Conservation (phyloP, 2,329 filamentous ascomycete genomes). For the Colletotrichum costaricense region DNA sequence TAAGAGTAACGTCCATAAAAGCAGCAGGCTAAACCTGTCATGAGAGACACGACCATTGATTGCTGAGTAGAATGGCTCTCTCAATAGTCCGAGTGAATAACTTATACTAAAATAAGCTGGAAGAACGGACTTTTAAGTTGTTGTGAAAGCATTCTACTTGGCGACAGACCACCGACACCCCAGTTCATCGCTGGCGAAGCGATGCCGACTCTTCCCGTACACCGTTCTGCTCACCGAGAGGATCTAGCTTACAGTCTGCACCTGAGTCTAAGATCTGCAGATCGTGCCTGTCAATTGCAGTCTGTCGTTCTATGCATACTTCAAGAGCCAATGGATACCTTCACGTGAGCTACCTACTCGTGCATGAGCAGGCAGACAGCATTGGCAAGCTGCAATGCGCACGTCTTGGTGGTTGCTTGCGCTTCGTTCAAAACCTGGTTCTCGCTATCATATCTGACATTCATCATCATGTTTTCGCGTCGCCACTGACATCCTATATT, state of each 20-base stretch:
- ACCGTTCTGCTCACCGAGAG: slow-evolving; percentile 17
- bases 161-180: background rate
- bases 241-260: slow-evolving; percentile 5
- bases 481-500: background rate
- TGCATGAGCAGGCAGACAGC: slow-evolving; percentile 8
- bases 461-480: background rate
- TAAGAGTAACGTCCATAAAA: background rate
- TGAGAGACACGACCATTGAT: background rate
- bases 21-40: background rate
- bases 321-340: slow-evolving; percentile 21
- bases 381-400: slow-evolving; percentile 3
- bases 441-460: slow-evolving; percentile 18
- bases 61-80: background rate
- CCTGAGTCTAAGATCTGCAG: background rate
- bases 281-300: slow-evolving; percentile 2
- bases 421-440: background rate
- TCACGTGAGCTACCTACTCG: background rate
- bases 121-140: background rate
- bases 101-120: background rate
- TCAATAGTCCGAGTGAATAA: background rate
- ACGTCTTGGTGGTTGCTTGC: slow-evolving; percentile 2
- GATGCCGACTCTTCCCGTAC: background rate
- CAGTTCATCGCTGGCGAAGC: background rate
- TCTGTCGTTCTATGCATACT: slow-evolving; percentile 21
- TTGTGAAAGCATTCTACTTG: background rate